Evolutionary conservation across 495 filamentous ascomycete species (phyloP), one percentile per base, ranked within the genome.

Genomic region (Sordaria brevicollis): DNA sequence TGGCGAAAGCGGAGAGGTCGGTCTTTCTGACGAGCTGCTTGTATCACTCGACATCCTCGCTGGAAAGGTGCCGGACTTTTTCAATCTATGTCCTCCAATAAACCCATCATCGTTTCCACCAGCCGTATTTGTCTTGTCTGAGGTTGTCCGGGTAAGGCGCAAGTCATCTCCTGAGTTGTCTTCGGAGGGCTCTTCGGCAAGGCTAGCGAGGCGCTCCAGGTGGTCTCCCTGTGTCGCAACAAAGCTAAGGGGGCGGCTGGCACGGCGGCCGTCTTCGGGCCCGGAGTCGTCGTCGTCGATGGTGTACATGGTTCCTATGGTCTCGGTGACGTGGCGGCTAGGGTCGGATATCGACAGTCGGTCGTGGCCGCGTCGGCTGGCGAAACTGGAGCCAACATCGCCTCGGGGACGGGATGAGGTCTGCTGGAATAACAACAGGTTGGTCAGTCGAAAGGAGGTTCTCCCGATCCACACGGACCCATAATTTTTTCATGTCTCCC

Each of bases 251-350:
- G 82, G 78, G 71, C 82, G 83, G 79, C 74, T 74, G 73, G 72
- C 33, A 79, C 77, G 73, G 79, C 76, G 71, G 82, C 76, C 35
- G 81, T 87, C 73, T 79, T 80, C 79, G 54, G 80, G 76, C 25
- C 75, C 80, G 31, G 80, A 76, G 69, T 81, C 79, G 66, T 81
- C 82, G 67, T 81, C 82, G 75, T 93, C 89, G 78, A 91, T 57
- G 25, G 25, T 92, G 81, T 99, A 99, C 89, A 97, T 90, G 77
- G 95, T 93, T 39, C 93, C 94, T 77, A 99, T 97, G 62, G 94
- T 92, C 77, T 99, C 95, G 39, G 95, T 99, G 78, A 97, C 94
- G 88, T 99, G 95, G 83, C 98, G 94, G 79, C 87, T 92, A 33
- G 85, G 81, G 75, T 87, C 85, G 69, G 84, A 86, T 73, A 88